phyloP scores from a whole-genome alignment of 768 basidiomycete genomes.

The Naematelia encephala region DNA sequence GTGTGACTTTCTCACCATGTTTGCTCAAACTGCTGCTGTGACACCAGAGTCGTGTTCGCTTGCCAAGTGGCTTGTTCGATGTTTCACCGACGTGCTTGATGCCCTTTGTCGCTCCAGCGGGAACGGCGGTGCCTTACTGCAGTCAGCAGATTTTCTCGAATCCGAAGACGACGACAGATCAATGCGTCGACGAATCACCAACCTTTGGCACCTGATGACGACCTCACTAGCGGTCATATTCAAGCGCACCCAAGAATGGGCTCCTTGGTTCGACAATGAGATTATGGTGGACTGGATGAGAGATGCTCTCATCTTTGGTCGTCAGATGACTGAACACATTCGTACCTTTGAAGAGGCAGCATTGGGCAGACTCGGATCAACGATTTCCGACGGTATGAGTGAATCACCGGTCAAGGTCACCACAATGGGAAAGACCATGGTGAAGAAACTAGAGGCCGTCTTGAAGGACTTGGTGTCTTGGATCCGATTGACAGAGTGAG shows the following conservation, averaged over 20 bases:
- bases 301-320: slow-evolving; percentile 88
- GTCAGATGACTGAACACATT: slow-evolving; percentile 78
- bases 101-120: slow-evolving; percentile 63
- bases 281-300: slow-evolving; percentile 98
- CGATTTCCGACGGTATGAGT: slow-evolving; percentile 10
- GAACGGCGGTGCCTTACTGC: slow-evolving; percentile 65
- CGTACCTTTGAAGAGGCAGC: slow-evolving; percentile 71
- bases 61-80: slow-evolving; percentile 86
- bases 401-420: slow-evolving; percentile 58
- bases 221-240: slow-evolving; percentile 78
- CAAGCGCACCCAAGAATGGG: slow-evolving; percentile 77
- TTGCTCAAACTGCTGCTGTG: slow-evolving; percentile 60
- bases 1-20: slow-evolving; percentile 64
- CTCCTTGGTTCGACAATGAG: slow-evolving; percentile 69
- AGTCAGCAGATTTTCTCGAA: slow-evolving; percentile 41
- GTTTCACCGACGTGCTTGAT: slow-evolving; percentile 88
- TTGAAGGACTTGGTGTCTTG: slow-evolving; percentile 76
- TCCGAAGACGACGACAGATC: slow-evolving; percentile 27
- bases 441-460: slow-evolving; percentile 70
- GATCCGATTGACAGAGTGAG: slow-evolving; percentile 84
- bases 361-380: slow-evolving; percentile 47
- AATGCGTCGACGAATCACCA: slow-evolving; percentile 60
- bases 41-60: slow-evolving; percentile 82
- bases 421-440: slow-evolving; percentile 67
- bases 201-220: slow-evolving; percentile 80